Evolutionary conservation across 257 asterid species (phyloP), one percentile per base, ranked within the genome.

Genomic region (Schizonepeta tenuifolia): DNA sequence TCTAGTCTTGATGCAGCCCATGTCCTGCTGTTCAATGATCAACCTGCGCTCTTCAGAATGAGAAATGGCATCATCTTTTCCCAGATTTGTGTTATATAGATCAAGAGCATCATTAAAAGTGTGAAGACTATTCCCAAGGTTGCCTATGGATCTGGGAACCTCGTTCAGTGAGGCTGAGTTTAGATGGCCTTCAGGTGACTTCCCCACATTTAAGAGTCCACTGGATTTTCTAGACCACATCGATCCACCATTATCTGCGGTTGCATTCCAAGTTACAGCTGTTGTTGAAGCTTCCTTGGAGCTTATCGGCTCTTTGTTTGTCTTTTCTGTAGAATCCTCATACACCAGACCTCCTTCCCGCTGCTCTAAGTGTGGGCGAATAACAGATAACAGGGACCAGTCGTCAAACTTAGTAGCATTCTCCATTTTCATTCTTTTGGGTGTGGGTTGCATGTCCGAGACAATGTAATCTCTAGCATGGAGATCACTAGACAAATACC

Each of bases 351-450:
- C 17, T 36, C 63, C 70, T 12, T 15, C 70, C 17, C 14, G 18
- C 66, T 51, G 57, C 75, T 70, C 63, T 43, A 47, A 44, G 44
- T 21, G 14, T 36, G 79, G 78, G 51, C 6, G 24, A 58, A 67
- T 65, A 66, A 57, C 61, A 26, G 69, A 75, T 58, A 40, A 31
- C 28, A 79, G 73, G 75, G 79, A 64, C 71, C 75, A 77, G 71
- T 67, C 74, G 9, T 73, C 75, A 57, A 59, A 53, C 44, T 51
- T 58, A 77, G 51, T 24, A 46, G 55, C 35, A 75, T 74, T 69
- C 38, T 77, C 83, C 61, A 62, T 62, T 78, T 75, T 87, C 75
- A 56, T 59, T 65, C 90, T 84, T 80, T 87, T 84, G 9, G 63
- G 70, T 46, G 79, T 65, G 54, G 84, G 85, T 66, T 67, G 69